Conservation (phyloP, 1,139 yeast species). For the Sugiyamaella xylanicola region DNA sequence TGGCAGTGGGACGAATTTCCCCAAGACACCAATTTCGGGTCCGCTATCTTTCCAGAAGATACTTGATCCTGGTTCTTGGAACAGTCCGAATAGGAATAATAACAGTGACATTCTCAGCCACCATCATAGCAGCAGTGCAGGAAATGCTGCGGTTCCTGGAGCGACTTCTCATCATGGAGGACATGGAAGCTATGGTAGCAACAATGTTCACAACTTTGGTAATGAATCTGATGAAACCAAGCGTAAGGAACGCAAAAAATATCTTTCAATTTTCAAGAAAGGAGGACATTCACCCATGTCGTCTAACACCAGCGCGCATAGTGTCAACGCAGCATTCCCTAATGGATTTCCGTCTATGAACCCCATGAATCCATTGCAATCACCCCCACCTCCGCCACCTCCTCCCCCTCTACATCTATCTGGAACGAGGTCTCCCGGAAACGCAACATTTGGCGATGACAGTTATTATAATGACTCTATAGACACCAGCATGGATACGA, state of each 20-base stretch:
- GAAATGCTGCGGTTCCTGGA: not conserved
- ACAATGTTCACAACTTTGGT: not conserved
- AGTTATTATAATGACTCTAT: constrained; percentile 8
- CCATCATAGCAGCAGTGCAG: not conserved
- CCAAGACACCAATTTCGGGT: constrained; percentile 23
- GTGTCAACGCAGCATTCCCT: constrained; percentile 11
- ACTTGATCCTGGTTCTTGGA: constrained; percentile 24
- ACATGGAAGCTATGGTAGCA: not conserved
- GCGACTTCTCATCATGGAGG: not conserved
- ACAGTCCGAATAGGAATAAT: constrained; percentile 5
- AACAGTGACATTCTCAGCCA: not conserved
- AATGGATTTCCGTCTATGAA: constrained; percentile 2
- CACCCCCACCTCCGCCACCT: constrained; percentile 9
- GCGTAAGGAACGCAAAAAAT: constrained; percentile 15
- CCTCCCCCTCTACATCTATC: constrained; percentile 1
- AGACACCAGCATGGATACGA: constrained; percentile 4
- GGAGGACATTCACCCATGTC: constrained; percentile 16
- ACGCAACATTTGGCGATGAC: not conserved
- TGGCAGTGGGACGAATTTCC: not conserved
- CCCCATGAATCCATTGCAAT: not conserved
- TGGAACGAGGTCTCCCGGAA: constrained; percentile 4
- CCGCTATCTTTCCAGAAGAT: constrained; percentile 27
- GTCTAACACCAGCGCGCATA: constrained; percentile 7
- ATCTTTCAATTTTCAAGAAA: constrained; percentile 8
- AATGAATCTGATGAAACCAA: constrained; percentile 14